Percentiles rank a stretch among this genome's conserved stretches.
Evolutionary conservation across 2,329 filamentous ascomycete species (phyloP).

Genomic region (Bipolaris oryzae): DNA sequence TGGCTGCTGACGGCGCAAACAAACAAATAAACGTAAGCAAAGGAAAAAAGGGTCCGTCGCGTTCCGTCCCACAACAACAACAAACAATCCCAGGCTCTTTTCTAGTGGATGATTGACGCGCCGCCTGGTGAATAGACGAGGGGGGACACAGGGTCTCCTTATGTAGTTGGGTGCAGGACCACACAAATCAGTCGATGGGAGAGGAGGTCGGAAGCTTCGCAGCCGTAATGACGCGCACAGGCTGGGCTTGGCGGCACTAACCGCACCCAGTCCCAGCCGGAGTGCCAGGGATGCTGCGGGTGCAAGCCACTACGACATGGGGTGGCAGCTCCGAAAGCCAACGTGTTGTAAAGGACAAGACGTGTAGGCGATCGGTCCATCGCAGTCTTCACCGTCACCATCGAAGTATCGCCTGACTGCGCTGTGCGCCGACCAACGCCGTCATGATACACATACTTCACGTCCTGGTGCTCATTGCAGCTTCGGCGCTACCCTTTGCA

Average conservation of each 20-base stretch:
- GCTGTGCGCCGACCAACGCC: conserved; percentile 10
- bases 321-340: conserved; percentile 19
- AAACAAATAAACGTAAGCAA: conserved; percentile 5
- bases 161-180: conserved; percentile 17
- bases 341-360: conserved; percentile 28
- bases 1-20: conserved; percentile 3
- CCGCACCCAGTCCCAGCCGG: conserved; percentile 8
- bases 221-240: conserved; percentile 25
- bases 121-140: conserved; percentile 6
- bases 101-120: conserved; percentile 1
- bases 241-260: conserved; percentile 13
- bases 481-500: conserved; percentile 35
- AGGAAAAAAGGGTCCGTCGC: conserved; percentile 25
- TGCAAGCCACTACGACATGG: conserved; percentile 17
- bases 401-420: conserved; percentile 13
- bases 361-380: conserved; percentile 7
- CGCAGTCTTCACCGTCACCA: conserved; percentile 12
- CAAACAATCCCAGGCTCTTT: conserved; percentile 1
- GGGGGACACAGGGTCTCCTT: conserved; percentile 4
- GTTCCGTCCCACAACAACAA: conserved; percentile 10
- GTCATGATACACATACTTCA: conserved; percentile 37
- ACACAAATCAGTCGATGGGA: conserved; percentile 27
- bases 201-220: conserved; percentile 19
- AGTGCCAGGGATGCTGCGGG: conserved; percentile 18
- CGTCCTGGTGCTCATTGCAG: conserved; percentile 35